Conservation (phyloP, 352 stramenopile species). For the Pythium phragmiticola region DNA sequence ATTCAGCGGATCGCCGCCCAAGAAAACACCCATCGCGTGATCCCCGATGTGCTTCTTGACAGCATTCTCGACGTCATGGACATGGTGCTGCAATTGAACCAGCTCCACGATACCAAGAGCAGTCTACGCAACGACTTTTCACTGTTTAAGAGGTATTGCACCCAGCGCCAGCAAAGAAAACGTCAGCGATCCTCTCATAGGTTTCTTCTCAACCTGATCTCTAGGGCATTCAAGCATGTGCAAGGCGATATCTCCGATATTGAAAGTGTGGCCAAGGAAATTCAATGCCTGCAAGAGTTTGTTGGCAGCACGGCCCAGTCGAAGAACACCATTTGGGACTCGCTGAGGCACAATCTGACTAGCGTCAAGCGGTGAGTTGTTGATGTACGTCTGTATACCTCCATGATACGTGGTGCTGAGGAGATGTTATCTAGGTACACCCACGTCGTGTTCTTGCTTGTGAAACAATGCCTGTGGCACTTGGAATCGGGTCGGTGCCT, state of each 20-base stretch:
- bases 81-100: slow-evolving; percentile 59
- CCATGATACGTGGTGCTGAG: background rate
- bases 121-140: slow-evolving; percentile 76
- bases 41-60: slow-evolving; percentile 62
- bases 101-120: slow-evolving; percentile 66
- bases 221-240: slow-evolving; percentile 53
- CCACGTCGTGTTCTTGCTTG: slow-evolving; percentile 55
- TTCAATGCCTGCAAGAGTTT: slow-evolving; percentile 64
- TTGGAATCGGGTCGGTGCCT: slow-evolving; percentile 41
- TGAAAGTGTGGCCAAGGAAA: slow-evolving; percentile 49
- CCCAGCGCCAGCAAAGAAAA: background rate
- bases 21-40: slow-evolving; percentile 59
- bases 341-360: slow-evolving; percentile 55
- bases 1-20: slow-evolving; percentile 66
- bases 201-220: background rate
- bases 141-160: slow-evolving; percentile 58
- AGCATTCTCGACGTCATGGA: slow-evolving; percentile 62
- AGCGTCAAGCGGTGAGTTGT: slow-evolving; percentile 55
- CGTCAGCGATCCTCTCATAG: background rate
- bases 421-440: slow-evolving; percentile 36
- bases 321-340: slow-evolving; percentile 63
- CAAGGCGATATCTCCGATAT: slow-evolving; percentile 37
- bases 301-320: slow-evolving; percentile 49
- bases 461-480: slow-evolving; percentile 48
- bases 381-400: background rate